Evolutionary conservation across 495 filamentous ascomycete genomes (phyloP).

Genomic region (Penicillium goetzii): DNA sequence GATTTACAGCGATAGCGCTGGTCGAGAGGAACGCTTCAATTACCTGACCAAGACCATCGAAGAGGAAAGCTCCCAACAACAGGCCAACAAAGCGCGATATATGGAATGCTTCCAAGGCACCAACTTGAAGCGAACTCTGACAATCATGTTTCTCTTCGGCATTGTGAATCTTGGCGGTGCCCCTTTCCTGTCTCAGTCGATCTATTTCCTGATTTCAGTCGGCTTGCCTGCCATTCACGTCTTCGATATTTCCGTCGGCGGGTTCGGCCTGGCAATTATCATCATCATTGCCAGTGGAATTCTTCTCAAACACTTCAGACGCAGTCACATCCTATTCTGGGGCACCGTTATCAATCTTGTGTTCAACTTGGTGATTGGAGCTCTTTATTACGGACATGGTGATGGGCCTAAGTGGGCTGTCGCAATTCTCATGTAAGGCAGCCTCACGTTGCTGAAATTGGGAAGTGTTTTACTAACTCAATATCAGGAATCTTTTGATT

Average conservation of each 20-base stretch:
- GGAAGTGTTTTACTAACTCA: neutral
- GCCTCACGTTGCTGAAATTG: neutral
- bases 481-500: constrained; percentile 21
- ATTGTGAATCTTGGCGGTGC: constrained; percentile 26
- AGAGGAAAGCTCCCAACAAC: constrained; percentile 23
- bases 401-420: constrained; percentile 22
- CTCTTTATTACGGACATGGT: constrained; percentile 15
- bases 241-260: constrained; percentile 30
- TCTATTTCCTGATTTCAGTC: constrained; percentile 36
- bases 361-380: constrained; percentile 20
- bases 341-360: constrained; percentile 17
- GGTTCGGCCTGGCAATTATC: constrained; percentile 32
- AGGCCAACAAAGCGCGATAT: constrained; percentile 21
- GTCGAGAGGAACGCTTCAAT: constrained; percentile 23
- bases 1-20: constrained; percentile 18
- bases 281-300: constrained; percentile 21
- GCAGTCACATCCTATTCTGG: constrained; percentile 14
- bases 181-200: constrained; percentile 30
- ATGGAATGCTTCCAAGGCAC: constrained; percentile 28
- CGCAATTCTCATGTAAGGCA: constrained; percentile 24
- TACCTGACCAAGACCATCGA: constrained; percentile 25
- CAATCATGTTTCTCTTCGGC: constrained; percentile 31
- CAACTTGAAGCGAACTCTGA: constrained; percentile 33
- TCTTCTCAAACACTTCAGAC: constrained; percentile 12
- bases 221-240: constrained; percentile 24